These are phyloP conservation scores for Phyllosticta capitalensis DNA, from an alignment of 2,329 filamentous ascomycete genomes.

Conservation along the genomic window DNA sequence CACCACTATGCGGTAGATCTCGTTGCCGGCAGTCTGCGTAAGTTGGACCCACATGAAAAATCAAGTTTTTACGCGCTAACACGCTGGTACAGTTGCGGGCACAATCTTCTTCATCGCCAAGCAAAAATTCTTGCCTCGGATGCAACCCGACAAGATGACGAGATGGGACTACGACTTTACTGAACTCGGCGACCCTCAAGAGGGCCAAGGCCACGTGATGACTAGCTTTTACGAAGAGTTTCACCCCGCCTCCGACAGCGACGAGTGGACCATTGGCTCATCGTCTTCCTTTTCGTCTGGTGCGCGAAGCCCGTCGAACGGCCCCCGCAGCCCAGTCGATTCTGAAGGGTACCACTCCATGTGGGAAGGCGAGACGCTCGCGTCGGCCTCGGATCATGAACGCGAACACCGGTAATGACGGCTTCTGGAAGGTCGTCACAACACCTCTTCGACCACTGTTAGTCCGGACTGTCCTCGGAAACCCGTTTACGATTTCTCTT, in stretches of 20 bases:
- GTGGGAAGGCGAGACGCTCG: constrained; percentile 50
- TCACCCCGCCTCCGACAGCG: constrained; percentile 53
- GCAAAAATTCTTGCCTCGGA: constrained; percentile 68
- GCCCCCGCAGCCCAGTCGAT: constrained; percentile 41
- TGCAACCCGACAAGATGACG: constrained; percentile 75
- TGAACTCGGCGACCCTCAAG: constrained; percentile 61
- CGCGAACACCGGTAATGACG: constrained; percentile 11
- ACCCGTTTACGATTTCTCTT: not conserved
- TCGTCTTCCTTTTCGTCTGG: constrained; percentile 65
- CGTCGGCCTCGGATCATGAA: constrained; percentile 34
- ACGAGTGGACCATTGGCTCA: constrained; percentile 85
- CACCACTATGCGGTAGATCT: constrained; percentile 96
- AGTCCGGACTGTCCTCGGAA: not conserved
- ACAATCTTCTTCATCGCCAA: constrained; percentile 75
- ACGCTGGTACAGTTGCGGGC: constrained; percentile 44
- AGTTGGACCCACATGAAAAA: constrained; percentile 14
- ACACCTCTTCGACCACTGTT: not conserved
- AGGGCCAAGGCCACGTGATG: constrained; percentile 45
- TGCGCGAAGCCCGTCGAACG: constrained; percentile 47
- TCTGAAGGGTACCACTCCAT: constrained; percentile 40
- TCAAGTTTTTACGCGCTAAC: constrained; percentile 17
- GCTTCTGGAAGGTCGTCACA: not conserved
- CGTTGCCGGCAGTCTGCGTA: constrained; percentile 66
- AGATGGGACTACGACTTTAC: constrained; percentile 96
- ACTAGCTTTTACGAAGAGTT: constrained; percentile 47